Base-by-base conservation (phyloP, 352 stramenopile genomes). In the Phytophthora cajani region DNA sequence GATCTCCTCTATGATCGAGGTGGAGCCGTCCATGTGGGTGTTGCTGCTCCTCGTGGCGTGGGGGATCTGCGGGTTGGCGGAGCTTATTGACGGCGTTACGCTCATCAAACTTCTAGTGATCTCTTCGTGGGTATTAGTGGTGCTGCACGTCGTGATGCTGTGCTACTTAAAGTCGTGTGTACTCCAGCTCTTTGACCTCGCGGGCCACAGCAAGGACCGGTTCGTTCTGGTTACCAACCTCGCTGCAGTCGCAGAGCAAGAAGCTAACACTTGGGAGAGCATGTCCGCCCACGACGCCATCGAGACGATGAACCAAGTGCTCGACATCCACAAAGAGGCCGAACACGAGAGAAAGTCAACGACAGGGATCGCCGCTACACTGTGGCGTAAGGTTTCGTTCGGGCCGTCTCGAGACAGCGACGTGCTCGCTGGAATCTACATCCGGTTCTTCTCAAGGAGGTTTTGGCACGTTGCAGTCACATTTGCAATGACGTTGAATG, bases 1-100 rank as follows among this genome's bases (percentile, higher is more conserved):
- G 64, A 88, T 93, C 58, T 83, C 71, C 5, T 74, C 91, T 60
- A 82, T 93, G 74, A 90, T 93, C 44, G 79, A 93, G 23, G 82
- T 93, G 9, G 58, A 90, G 47, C 75, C 87, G 30, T 80, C 74
- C 5, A 89, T 80, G 66, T 93, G 80, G 82, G 42, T 88, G 8
- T n/a, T 90, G 17, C 58, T 90, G 16, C 61, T 90, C 4, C 33
- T 33, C 17, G 65, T 88, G 19, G 79, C 74, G 0, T 90, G 81
- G 79, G 66, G 51, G 2, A 59, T 90, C 8, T 69, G 47, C 32
- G 74, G 74, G 23, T 19, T 86, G n/a, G 59, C 72, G 3, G 69
- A 49, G 12, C 23, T 53, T 11, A 62, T 81, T 40, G 14, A 73
- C 9, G 33, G 16, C 6, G 23, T 72, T 14, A 51, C 68, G 17